Base-by-base conservation (phyloP, 306 rosid species). In the Prunus campanulata region DNA sequence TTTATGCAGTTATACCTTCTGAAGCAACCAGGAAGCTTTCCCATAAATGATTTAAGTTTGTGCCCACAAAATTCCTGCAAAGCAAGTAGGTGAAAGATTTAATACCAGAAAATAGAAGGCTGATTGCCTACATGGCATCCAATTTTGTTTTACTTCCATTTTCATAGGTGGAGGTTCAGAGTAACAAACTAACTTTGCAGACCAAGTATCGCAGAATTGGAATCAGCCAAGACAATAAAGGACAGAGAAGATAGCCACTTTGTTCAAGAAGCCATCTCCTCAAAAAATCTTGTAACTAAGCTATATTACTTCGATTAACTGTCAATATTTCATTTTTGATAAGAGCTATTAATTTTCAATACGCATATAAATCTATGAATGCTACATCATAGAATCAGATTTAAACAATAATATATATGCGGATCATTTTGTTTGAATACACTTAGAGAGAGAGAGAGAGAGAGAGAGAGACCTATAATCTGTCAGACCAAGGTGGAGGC, bases 401-500 rank as follows among this genome's bases (percentile, higher is more conserved):
- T 63, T 51, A 6, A 11, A 11, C 24, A 11, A 50, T 8, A 18
- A 35, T 4, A 30, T 32, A 71, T 32, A 30, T 50, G 32, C 11
- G 2, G 51, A 11, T 27, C 62, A 18, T 16, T 29, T 51, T 50
- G 27, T 56, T 29, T 19, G 59, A 30, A 10, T 30, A 47, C 20
- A 70, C 10, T 18, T 42, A 65, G 64, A 79, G 81, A 66, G 78
- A 83, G 78, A 65, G 51, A 94, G 80, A 66, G 78, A 65, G 51
- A 94, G 79, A 79, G 80, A 66, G 79, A 83, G 78, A 65, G 51
- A 94, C 98, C 98, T 89, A 75, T 92, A 89, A 89, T 92, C 97
- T 18, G 98, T 95, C 91, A 95, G 78, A 77, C 97, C 98, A 55
- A 95, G 90, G 35, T 83, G 92, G 78, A 95, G 91, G 86, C 96